Evolutionary conservation across 768 basidiomycete species (phyloP), one percentile per base, ranked within the genome.

Genomic region (Boletus rufocinnamomeus): DNA sequence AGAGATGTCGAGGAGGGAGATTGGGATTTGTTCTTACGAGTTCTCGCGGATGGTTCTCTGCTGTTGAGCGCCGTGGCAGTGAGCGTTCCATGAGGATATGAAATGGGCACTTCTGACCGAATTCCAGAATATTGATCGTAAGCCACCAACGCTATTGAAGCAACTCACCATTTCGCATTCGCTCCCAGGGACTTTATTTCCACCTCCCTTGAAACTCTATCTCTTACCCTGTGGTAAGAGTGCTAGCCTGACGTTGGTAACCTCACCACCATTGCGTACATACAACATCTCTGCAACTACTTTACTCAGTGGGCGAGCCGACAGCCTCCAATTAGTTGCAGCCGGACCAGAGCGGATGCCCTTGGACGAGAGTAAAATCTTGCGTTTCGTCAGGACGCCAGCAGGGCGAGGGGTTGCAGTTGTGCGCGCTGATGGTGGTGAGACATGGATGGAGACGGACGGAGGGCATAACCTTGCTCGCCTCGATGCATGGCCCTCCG

Each of bases 91-190:
- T 30, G 23, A 48, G n/a, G 17, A 53, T 37, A 43, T 30, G 47
- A 38, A 25, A 35, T 9, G 38, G 41, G 17, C 23, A 51, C 19
- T 17, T 44, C 46, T 68, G 21, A 67, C 47, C 28, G 54, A 43
- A 45, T 44, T 45, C 34, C 62, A 95, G 94, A 93, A 96, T 73
- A 85, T 97, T 63, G 94, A 96, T 67, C 81, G 89, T 17, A 83
- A 88, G 63, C 95, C 95, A 8, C 95, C 95, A 10, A 93, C 91
- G 3, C 77, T 94, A 4, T 77, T 93, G 30, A 84, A 82, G 66
- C 86, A 88, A 58, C 89, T 91, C 71, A 85, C 83, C 3, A 73
- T 94, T 21, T 84, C 90, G 46, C 86, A 89, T 57, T 82, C 84
- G 1, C 77, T 76, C 17, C 80, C 86, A 17, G 74, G 74, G 13